phyloP scores from a whole-genome alignment of 2,329 filamentous ascomycete genomes.

The Aspergillus sp. region DNA sequence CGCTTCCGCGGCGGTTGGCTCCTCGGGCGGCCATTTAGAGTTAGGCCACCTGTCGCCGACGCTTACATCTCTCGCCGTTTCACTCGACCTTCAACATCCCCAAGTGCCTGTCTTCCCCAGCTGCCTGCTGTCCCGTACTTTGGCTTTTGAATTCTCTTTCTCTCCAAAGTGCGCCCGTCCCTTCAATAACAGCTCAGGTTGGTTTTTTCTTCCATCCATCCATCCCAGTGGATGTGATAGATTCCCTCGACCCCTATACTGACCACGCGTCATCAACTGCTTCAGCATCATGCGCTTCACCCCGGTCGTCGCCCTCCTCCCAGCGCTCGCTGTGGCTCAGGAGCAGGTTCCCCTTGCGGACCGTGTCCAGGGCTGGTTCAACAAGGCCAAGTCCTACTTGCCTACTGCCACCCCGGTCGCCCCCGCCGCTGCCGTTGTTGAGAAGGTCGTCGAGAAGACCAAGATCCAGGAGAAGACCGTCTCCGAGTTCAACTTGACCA shows the following conservation, averaged over 20 bases:
- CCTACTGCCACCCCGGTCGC: constrained; percentile 48
- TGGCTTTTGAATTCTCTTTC: constrained; percentile 18
- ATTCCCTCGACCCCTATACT: constrained; percentile 12
- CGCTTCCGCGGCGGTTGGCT: constrained; percentile 20
- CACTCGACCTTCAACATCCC: constrained; percentile 20
- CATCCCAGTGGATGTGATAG: neutral
- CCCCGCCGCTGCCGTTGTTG: constrained; percentile 25
- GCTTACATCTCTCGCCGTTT: constrained; percentile 25
- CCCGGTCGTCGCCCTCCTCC: constrained; percentile 51
- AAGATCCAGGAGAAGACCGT: constrained; percentile 54
- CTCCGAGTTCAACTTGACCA: constrained; percentile 55
- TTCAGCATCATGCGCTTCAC: constrained; percentile 55
- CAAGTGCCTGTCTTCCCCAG: constrained; percentile 23
- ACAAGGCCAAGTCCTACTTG: constrained; percentile 57
- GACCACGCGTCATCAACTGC: constrained; percentile 24
- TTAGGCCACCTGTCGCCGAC: constrained; percentile 36
- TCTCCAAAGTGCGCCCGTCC: constrained; percentile 24
- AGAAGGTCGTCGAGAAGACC: constrained; percentile 49
- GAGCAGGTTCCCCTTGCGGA: constrained; percentile 57
- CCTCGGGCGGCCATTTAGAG: constrained; percentile 15
- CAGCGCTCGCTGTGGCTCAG: constrained; percentile 56
- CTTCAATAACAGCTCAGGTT: constrained; percentile 21
- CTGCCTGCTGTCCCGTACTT: constrained; percentile 29
- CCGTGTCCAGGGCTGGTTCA: constrained; percentile 50
- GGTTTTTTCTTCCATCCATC: constrained; percentile 10